A percentile compares a stretch with the other conserved stretches of the same genome.
Conservation (phyloP, 345 rosid genomes). For the Salix suchowensis region DNA sequence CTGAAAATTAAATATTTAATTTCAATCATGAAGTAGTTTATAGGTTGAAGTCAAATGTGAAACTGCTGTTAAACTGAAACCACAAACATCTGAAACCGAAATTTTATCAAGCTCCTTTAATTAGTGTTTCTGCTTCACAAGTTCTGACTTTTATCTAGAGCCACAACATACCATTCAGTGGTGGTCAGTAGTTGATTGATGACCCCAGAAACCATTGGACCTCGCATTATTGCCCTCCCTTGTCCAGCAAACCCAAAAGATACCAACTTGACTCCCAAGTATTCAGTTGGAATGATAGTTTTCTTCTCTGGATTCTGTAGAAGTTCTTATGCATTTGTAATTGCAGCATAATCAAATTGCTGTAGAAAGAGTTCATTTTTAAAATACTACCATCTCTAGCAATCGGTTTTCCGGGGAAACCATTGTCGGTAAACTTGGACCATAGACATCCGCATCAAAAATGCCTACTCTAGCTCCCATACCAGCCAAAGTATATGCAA, state of each 20-base stretch:
- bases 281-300: constrained; percentile 87
- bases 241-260: constrained; percentile 97
- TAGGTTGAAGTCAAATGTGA: not conserved
- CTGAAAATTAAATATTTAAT: not conserved
- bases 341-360: not conserved
- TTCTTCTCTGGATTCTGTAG: constrained; percentile 78
- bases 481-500: constrained; percentile 84
- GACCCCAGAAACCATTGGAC: constrained; percentile 99
- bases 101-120: not conserved
- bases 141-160: not conserved
- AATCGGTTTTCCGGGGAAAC: constrained; percentile 80
- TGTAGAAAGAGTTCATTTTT: not conserved
- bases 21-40: not conserved
- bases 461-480: constrained; percentile 98
- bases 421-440: constrained; percentile 97
- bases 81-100: not conserved
- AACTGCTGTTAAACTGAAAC: not conserved
- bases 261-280: constrained; percentile 88
- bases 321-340: constrained; percentile 20
- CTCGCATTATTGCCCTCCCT: constrained; percentile 96
- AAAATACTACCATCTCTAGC: constrained; percentile 66
- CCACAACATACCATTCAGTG: constrained; percentile 66
- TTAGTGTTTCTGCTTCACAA: not conserved
- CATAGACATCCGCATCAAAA: constrained; percentile 94
- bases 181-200: constrained; percentile 90